phyloP scores from a whole-genome alignment of 148 eudicot genomes.

The Cornus controversa region DNA sequence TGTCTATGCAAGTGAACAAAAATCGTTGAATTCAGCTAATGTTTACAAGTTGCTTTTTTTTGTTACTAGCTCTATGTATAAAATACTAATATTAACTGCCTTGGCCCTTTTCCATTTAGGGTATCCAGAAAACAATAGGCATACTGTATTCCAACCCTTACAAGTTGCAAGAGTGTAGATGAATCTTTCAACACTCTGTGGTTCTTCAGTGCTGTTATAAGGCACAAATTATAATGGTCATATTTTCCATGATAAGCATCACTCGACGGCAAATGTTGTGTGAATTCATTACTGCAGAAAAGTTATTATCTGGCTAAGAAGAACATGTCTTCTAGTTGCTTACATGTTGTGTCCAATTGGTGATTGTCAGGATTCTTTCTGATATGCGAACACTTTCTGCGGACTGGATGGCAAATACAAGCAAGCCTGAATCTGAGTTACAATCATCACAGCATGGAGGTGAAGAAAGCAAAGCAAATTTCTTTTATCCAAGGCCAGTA shows the following conservation, averaged over 20 bases:
- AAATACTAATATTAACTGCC: not conserved
- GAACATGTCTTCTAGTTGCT: not conserved
- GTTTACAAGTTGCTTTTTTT: not conserved
- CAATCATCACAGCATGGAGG: slow-evolving; percentile 73
- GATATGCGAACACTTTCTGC: slow-evolving; percentile 99
- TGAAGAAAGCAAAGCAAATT: slow-evolving; percentile 78
- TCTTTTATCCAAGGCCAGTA: slow-evolving; percentile 93
- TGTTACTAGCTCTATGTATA: not conserved
- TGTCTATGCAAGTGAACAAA: not conserved
- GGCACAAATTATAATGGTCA: not conserved
- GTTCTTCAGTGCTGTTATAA: too few relatives aligned
- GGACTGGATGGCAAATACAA: slow-evolving; percentile 99
- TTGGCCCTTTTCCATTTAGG: not conserved
- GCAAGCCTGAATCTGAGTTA: slow-evolving; percentile 69
- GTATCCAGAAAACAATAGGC: too few relatives aligned
- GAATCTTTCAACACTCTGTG: not conserved
- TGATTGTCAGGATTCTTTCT: slow-evolving; percentile 77
- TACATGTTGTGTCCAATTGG: slow-evolving; percentile 2
- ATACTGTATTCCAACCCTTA: too few relatives aligned
- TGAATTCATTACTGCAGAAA: not conserved
- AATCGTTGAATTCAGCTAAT: too few relatives aligned
- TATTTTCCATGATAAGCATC: not conserved
- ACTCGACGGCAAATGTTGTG: not conserved
- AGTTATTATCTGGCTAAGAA: not conserved
- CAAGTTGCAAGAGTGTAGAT: too few relatives aligned